A percentile compares a stretch with the other conserved stretches of the same genome.
These are phyloP conservation scores for Debaryomyces tyrocola DNA, from an alignment of 805 yeast species.

Conservation along the genomic window DNA sequence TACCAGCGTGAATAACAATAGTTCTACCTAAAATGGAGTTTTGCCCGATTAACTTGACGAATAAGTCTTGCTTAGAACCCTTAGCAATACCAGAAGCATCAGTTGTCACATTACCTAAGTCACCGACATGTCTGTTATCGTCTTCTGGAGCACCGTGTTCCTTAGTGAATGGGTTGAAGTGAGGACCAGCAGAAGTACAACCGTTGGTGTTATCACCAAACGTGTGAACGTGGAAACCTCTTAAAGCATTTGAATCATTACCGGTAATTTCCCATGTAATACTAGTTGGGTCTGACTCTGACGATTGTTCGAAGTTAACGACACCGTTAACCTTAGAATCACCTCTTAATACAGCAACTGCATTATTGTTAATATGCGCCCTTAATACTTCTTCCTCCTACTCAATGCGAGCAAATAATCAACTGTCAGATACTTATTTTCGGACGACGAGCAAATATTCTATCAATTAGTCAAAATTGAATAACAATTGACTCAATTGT, in stretches of 20 bases:
- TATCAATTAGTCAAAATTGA: background rate
- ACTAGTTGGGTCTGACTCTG: constrained; percentile 81
- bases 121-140: constrained; percentile 86
- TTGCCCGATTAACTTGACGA: constrained; percentile 82
- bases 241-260: constrained; percentile 79
- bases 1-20: constrained; percentile 90
- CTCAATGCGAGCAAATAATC: background rate
- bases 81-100: constrained; percentile 88
- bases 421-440: background rate
- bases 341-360: constrained; percentile 95
- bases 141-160: constrained; percentile 92
- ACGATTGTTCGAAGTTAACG: constrained; percentile 81
- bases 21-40: constrained; percentile 92
- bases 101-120: constrained; percentile 90
- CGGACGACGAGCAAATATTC: background rate
- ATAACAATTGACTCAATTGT: background rate
- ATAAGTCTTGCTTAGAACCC: constrained; percentile 77
- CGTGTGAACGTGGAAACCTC: constrained; percentile 98
- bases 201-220: constrained; percentile 99
- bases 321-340: constrained; percentile 86
- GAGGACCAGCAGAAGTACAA: constrained; percentile 98
- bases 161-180: constrained; percentile 86
- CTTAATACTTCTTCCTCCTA: background rate
- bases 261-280: constrained; percentile 88
- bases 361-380: constrained; percentile 13